Base-by-base conservation (phyloP, 805 yeast species). In the Schizosaccharomyces octosporus region DNA sequence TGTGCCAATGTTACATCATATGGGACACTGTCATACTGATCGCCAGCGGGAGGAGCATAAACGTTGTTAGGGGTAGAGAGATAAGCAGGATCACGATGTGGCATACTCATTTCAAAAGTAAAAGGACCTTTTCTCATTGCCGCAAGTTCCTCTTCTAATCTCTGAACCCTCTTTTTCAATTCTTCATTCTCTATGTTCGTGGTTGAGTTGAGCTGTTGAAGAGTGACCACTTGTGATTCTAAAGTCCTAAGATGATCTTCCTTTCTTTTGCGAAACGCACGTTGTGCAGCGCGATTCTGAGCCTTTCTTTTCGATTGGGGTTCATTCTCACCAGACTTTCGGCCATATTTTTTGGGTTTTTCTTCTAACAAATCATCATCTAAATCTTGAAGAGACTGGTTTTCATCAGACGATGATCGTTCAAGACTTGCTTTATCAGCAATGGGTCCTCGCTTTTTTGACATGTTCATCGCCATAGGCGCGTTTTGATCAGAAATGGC, bases 261-360 rank as follows among this genome's bases (percentile, higher is more conserved):
- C 71, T 90, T 90, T 64, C 97, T 80, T 72, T 93, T 97, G 62
- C 97, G 77, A 72, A 87, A 90, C 5, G 97, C 97, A 62, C 97
- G 77, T 72, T 93, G 98, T n/a, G 97, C 97, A 2, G 97, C 97
- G 67, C 97, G 79, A 71, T 93, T 90, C 73, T 93, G 97, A 1
- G 97, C 97, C 17, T 95, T 87, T 66, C 98, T 77, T 75, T 87
- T 90, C 67, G 81, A 82, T 69, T 84, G 87, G 7, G 94, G 89
- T 66, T 87, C 95, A 7, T 83, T 80, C 17, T 75, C 78, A 61
- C 84, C 74, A 0, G 87, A 89, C 74, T 86, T 88, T 63, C 95
- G 78, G 2, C 95, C 96, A 0, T 93, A 87, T 68, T 82, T 83
- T 24, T 29, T 24, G 27, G 31, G 58, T 39, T 54, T 54, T n/a